Evolutionary conservation across 2,329 filamentous ascomycete genomes (phyloP), one percentile per base, ranked within the genome.

Genomic region (Beauveria australis): DNA sequence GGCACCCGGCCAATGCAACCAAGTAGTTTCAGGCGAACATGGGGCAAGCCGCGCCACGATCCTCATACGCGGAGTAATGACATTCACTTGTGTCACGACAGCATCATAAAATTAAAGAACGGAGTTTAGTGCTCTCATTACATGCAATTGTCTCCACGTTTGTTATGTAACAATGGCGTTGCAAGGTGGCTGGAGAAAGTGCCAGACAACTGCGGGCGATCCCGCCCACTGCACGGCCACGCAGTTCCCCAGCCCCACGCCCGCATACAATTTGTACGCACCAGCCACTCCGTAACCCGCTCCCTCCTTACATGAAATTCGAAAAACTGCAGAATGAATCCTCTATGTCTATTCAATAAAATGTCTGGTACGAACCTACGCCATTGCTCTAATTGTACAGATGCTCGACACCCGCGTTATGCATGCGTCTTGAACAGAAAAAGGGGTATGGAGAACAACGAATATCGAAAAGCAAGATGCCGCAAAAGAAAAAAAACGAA

Each of bases 221-320:
- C 40, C 41, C 53, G 53, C 53, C 53, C 30, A 10, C 53, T 28
- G 37, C 40, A 44, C 47, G 44, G 56, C 56, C 56, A 59, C 56
- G 37, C 47, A 6, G 4, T 51, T 52, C 33, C 26, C 56, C 37
- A 44, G 10, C 47, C 56, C 43, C 56, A 52, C 47, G 12, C 37
- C 56, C 22, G 30, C 55, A 43, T 55, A 16, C 7, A 44, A 37
- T 28, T 16, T 51, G n/a, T 28, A 33, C 43, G 37, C 37, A 46
- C 56, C 47, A 49, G 56, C 56, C 47, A 58, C 22, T 16, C 44
- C 46, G 22, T 19, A n/a, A 56, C 12, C 14, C 24, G 33, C 33
- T 16, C 33, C 28, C 9, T 12, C 30, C 3, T 10, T 8, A 30
- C 28, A 30, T 10, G 30, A 12, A 12, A 6, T 37, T 37, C 16